Conservation (phyloP, 176 grass and related monocot genomes). For the Coix lacrymajobi region DNA sequence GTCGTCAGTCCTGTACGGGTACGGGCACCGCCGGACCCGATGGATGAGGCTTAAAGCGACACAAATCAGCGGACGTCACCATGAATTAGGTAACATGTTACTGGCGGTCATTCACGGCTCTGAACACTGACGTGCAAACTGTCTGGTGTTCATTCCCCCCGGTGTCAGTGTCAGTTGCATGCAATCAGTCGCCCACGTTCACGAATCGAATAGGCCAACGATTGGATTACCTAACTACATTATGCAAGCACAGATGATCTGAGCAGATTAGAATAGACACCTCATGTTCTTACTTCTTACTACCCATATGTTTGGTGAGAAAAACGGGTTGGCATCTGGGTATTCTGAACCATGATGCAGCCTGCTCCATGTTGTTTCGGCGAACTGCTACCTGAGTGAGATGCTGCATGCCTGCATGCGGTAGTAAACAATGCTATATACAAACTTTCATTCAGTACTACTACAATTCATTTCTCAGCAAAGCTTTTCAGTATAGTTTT, state of each 20-base stretch:
- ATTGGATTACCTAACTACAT: neutral
- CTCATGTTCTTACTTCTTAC: too few relatives aligned
- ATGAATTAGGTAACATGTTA: neutral
- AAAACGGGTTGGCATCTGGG: neutral
- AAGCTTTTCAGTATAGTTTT: neutral
- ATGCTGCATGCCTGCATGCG: too few relatives aligned
- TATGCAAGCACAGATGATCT: neutral
- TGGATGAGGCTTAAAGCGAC: neutral
- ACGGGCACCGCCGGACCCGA: too few relatives aligned
- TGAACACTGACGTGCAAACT: neutral
- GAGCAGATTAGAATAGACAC: neutral
- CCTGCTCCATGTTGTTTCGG: neutral
- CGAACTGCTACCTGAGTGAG: too few relatives aligned
- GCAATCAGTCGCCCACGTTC: neutral
- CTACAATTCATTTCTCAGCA: neutral
- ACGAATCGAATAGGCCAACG: neutral
- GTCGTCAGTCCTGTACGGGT: neutral
- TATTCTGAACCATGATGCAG: neutral
- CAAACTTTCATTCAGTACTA: neutral
- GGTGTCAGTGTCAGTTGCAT: neutral
- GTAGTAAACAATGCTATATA: neutral
- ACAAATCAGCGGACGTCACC: neutral
- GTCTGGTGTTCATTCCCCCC: neutral
- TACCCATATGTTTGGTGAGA: neutral
- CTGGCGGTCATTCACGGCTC: neutral